phyloP scores from a whole-genome alignment of 164 flowering plant species.

The Taxillus chinensis region DNA sequence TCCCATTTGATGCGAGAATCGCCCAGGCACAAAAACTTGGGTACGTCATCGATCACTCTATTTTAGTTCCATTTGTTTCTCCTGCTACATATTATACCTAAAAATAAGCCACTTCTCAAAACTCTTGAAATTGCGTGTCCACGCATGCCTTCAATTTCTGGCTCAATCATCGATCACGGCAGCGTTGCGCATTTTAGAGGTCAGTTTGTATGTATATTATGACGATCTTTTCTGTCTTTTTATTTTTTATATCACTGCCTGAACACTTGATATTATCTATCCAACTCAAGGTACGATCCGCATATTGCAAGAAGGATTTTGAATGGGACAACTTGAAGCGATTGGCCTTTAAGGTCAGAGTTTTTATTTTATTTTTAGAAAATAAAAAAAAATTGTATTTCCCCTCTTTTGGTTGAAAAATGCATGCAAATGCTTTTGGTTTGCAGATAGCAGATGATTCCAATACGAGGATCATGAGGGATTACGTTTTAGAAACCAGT shows the following conservation, averaged over 20 bases:
- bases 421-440: background rate
- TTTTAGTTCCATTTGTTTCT: no score
- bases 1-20: conserved; percentile 78
- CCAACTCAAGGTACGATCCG: conserved; percentile 62
- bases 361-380: no score
- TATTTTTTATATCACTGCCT: background rate
- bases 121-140: no score
- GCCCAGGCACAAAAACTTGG: conserved; percentile 58
- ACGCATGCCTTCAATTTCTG: no score
- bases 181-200: conserved; percentile 89
- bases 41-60: conserved; percentile 18
- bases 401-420: no score
- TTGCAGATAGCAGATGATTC: conserved; percentile 64
- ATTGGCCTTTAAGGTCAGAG: conserved; percentile 43
- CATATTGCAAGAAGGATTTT: conserved; percentile 73
- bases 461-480: conserved; percentile 75
- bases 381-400: no score
- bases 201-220: conserved; percentile 16
- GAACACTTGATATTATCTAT: background rate
- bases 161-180: conserved; percentile 4
- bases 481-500: conserved; percentile 72
- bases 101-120: no score
- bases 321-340: conserved; percentile 90
- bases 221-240: background rate
- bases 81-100: no score